Evolutionary conservation across 306 rosid genomes (phyloP), one percentile per base, ranked within the genome.

Genomic region (Pterocarpus macrocarpus): DNA sequence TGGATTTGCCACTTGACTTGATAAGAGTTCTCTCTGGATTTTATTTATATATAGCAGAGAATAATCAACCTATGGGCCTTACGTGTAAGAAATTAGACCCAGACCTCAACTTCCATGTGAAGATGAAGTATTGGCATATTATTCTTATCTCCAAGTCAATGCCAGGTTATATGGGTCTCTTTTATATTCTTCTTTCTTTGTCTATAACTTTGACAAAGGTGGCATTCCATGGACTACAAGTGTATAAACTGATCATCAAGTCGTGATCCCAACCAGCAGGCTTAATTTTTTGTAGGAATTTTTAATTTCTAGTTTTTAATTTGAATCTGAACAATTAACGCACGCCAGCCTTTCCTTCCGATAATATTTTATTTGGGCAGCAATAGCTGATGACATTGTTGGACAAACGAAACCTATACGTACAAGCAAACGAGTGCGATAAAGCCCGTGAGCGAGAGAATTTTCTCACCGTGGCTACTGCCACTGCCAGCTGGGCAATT

Each of bases 71-170:
- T 13, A 53, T 34, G 43, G 63, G 50, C 75, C 30, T 28, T 63
- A 53, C n/a, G 50, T 55, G 16, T 55, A 62, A 59, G n/a, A 66
- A 83, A 84, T 49, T 63, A 45, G 43, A 47, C 9, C 35, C 17
- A 32, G 12, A 68, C 61, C 73, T 11, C n/a, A 41, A 22, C 35
- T 56, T 36, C 55, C 67, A 84, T 73, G 62, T 67, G 77, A 73
- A 53, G 38, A 71, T 16, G 12, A 32, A 15, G 14, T n/a, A 56
- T 56, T 7, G 32, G 44, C 58, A 14, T 9, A 75, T 77, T 33
- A 5, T 35, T 6, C 3, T 15, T 36, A 64, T 76, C 53, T 33
- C 1, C 66, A 55, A 85, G 82, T 85, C 85, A 85, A 85, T 55
- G 82, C 82, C 69, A 44, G 62, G 76, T 68, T 75, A 35, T 67